Conservation (phyloP, 2,329 filamentous ascomycete genomes). For the Hirsutella minnesotensis region DNA sequence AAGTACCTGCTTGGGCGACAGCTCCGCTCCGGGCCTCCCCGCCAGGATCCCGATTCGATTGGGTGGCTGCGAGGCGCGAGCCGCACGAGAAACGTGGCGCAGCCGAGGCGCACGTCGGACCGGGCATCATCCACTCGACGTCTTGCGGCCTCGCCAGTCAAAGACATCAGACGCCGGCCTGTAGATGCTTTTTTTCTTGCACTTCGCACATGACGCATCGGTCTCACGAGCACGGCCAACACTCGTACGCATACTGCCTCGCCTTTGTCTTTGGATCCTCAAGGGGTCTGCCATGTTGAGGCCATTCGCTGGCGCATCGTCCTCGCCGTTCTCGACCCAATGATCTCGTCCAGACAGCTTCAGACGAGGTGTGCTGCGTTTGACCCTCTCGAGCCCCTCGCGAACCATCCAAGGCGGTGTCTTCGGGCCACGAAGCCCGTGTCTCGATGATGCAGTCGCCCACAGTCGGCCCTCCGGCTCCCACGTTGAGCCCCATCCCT, state of each 20-base stretch:
- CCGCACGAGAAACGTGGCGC: neutral
- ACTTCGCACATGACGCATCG: neutral
- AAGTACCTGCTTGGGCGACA: too few species aligned
- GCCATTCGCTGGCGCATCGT: neutral
- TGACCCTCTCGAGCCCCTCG: neutral
- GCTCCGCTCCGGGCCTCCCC: too few species aligned
- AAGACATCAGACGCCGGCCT: neutral
- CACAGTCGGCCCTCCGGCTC: neutral
- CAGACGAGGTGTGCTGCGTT: neutral
- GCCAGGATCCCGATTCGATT: too few species aligned
- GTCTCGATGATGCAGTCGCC: neutral
- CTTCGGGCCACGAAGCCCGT: conserved; percentile 3
- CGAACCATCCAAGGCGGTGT: conserved; percentile 1
- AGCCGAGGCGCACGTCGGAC: too few species aligned
- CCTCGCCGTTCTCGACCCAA: conserved; percentile 1
- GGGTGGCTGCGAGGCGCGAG: neutral
- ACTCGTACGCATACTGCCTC: neutral
- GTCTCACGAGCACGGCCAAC: neutral
- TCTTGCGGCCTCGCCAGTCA: too few species aligned
- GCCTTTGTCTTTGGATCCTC: too few species aligned
- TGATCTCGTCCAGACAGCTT: conserved; percentile 3
- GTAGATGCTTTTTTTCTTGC: neutral
- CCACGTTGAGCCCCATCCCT: conserved; percentile 8
- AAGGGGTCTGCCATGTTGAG: neutral
- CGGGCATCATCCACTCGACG: too few species aligned